Evolutionary conservation across 2,329 filamentous ascomycete genomes (phyloP), one percentile per base, ranked within the genome.

Genomic region (Paecilomyces niveus): DNA sequence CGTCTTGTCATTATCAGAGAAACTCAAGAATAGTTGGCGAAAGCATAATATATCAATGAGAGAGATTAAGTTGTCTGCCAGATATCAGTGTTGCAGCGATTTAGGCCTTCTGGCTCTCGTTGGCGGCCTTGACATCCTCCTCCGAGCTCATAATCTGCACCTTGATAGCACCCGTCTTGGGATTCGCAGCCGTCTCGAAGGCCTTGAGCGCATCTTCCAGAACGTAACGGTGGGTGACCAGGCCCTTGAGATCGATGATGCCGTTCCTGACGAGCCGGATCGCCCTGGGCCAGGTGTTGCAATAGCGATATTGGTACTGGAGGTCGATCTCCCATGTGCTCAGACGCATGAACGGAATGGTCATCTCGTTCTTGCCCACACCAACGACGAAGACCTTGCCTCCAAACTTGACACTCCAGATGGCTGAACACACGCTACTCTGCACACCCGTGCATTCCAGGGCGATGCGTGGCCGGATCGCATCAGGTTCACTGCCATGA

Each of bases 311-410:
- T 80, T 97, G 93, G 76, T 97, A 94, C 78, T 96, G 90, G 61
- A 97, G 81, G 76, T 97, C 93, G 66, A 97, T 89, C 78, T 97
- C 94, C 63, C 90, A 85, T 5, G 92, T 93, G 68, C 89, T 93
- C 59, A 93, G 83, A 55, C 91, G 81, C 93, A 97, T 97, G 75
- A 97, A 97, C 29, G 93, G 93, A 63, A 97, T 89, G 76, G 85
- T 91, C 80, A 97, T 94, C 80, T 97, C 90, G 73, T 94, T 92
- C 82, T 89, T 93, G 65, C 93, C 94, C 2, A 97, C 92, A 49
- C 93, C 93, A 64, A 97, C 95, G 63, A 97, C 89, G 71, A 97
- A 97, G 57, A 97, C 93, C 77, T 95, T 96, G 67, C 94, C 93
- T 64, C 93, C 94, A 69, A 97, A 97, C 78, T 93, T 95, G 72